A percentile compares a stretch with the other conserved stretches of the same genome.
Conservation (phyloP, 441 rosid genomes). For the Theobroma grandiflorum region DNA sequence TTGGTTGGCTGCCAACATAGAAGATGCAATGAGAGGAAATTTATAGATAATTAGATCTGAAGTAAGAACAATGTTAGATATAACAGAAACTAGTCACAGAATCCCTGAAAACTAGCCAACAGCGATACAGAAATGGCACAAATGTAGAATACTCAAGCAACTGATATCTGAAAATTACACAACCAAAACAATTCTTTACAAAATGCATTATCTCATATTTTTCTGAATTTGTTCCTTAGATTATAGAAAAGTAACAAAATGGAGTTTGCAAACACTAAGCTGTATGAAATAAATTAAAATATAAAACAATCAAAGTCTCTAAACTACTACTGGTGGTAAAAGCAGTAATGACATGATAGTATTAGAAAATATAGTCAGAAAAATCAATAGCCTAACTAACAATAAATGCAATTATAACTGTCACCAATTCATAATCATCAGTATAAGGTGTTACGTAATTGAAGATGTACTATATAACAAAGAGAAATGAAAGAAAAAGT, state of each 20-base stretch:
- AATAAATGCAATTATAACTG: not conserved
- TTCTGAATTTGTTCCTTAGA: not conserved
- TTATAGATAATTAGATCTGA: not conserved
- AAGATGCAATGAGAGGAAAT: not conserved
- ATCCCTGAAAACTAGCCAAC: not conserved
- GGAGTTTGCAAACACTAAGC: not conserved
- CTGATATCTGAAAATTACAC: not conserved
- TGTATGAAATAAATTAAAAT: not conserved
- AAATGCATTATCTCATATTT: conserved; percentile 12
- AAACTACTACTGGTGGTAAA: not conserved
- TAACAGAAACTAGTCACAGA: not conserved
- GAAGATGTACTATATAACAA: not conserved
- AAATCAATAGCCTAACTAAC: conserved; percentile 4
- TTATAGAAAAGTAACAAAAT: not conserved
- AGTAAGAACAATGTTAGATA: not conserved
- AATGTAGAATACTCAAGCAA: not conserved
- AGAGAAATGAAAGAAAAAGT: not conserved
- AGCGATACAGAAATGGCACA: not conserved
- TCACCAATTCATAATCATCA: not conserved
- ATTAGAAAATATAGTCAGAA: conserved; percentile 4
- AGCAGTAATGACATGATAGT: not conserved
- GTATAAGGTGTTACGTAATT: not conserved
- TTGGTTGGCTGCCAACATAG: not conserved
- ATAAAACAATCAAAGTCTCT: conserved; percentile 7
- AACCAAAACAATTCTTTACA: not conserved